These are phyloP conservation scores for Lasiodiplodia hormozganensis DNA, from an alignment of 2,329 filamentous ascomycete species.

Conservation along the genomic window DNA sequence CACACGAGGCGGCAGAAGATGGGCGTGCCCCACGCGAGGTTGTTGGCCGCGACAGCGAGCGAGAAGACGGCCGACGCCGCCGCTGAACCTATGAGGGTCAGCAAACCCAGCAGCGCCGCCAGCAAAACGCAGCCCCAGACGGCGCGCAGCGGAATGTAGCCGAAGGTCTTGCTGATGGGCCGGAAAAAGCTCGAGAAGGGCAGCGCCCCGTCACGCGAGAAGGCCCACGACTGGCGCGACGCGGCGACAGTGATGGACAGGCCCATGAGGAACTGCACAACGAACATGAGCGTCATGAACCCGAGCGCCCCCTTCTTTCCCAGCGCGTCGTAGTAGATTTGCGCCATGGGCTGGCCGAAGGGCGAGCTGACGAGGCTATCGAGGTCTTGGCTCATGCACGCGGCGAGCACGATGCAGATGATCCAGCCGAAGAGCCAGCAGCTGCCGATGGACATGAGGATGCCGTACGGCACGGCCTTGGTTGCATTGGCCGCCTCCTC, in stretches of 20 bases:
- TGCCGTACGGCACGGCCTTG: constrained; percentile 65
- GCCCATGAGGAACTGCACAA: constrained; percentile 69
- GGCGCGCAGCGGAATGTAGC: constrained; percentile 64
- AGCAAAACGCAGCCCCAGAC: constrained; percentile 62
- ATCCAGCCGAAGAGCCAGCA: constrained; percentile 65
- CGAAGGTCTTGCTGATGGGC: constrained; percentile 61
- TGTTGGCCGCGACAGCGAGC: constrained; percentile 65
- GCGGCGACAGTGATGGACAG: constrained; percentile 64
- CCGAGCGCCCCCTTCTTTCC: constrained; percentile 66
- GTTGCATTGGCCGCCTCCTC: constrained; percentile 68
- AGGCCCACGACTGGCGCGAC: constrained; percentile 68
- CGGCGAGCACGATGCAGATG: constrained; percentile 63
- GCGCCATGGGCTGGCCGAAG: constrained; percentile 67
- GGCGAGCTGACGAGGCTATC: constrained; percentile 55
- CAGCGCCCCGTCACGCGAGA: constrained; percentile 67
- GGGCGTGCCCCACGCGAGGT: constrained; percentile 66
- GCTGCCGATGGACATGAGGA: constrained; percentile 63
- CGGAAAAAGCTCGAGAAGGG: constrained; percentile 66
- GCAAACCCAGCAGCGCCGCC: constrained; percentile 61
- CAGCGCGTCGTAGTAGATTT: constrained; percentile 67
- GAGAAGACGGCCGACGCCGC: constrained; percentile 67
- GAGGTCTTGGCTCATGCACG: constrained; percentile 63
- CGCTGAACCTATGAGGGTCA: constrained; percentile 64
- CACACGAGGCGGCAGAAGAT: constrained; percentile 66
- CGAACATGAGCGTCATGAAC: constrained; percentile 65